Percentiles rank a stretch among this genome's conserved stretches.
Evolutionary conservation across 306 rosid species (phyloP).

Genomic region (Cicer arietinum): DNA sequence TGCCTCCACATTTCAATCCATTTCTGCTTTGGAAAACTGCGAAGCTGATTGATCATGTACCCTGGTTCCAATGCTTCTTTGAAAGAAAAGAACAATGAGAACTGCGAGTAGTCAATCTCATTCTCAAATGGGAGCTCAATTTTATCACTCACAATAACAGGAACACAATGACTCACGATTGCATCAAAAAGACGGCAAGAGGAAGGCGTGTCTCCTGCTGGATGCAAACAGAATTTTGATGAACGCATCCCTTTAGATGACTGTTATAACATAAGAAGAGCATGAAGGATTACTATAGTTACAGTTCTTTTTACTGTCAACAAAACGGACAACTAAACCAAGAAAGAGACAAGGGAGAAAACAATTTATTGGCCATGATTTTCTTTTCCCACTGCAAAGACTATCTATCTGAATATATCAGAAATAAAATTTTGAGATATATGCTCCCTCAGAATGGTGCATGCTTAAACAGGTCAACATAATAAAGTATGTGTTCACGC

Average conservation of each 20-base stretch:
- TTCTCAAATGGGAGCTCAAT: slow-evolving; percentile 98
- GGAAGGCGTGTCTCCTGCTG: slow-evolving; percentile 98
- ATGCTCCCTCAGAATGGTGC: slow-evolving; percentile 3
- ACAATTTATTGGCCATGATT: slow-evolving; percentile 22
- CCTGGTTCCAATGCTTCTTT: slow-evolving; percentile 89
- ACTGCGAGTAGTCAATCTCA: slow-evolving; percentile 81
- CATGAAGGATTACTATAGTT: slow-evolving; percentile 32
- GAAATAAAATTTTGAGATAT: background rate
- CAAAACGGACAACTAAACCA: slow-evolving; percentile 16
- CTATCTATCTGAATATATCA: slow-evolving; percentile 4
- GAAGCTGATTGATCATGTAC: slow-evolving; percentile 75
- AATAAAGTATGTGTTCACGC: background rate
- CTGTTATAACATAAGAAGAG: slow-evolving; percentile 54
- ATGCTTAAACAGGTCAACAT: background rate
- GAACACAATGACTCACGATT: slow-evolving; percentile 94
- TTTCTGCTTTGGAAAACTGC: slow-evolving; percentile 68
- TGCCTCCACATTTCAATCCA: slow-evolving; percentile 92
- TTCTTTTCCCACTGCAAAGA: slow-evolving; percentile 1
- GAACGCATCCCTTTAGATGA: slow-evolving; percentile 86
- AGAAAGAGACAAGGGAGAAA: background rate
- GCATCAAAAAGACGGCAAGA: slow-evolving; percentile 98
- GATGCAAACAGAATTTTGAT: slow-evolving; percentile 93
- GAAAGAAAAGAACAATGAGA: slow-evolving; percentile 89
- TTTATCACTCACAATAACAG: slow-evolving; percentile 93
- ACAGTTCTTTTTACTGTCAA: slow-evolving; percentile 32